Evolutionary conservation across 768 basidiomycete genomes (phyloP).

Genomic region (Pulveroboletus sp.): DNA sequence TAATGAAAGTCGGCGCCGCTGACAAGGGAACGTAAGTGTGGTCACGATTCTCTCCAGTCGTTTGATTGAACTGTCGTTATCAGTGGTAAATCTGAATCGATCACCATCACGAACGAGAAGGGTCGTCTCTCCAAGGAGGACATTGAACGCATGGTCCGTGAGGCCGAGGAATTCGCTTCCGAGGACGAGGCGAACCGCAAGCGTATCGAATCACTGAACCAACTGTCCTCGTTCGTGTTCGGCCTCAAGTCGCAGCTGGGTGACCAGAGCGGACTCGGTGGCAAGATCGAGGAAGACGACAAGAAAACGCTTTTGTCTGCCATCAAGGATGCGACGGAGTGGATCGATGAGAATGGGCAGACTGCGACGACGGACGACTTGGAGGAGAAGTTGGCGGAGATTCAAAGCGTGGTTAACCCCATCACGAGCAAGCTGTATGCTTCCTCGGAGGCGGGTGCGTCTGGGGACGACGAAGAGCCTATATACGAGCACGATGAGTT

Average conservation of each 20-base stretch:
- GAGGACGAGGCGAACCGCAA: conserved; percentile 79
- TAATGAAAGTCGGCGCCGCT: conserved; percentile 88
- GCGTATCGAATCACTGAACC: conserved; percentile 82
- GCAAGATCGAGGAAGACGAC: conserved; percentile 77
- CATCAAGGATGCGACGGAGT: conserved; percentile 86
- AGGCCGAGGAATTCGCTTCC: conserved; percentile 85
- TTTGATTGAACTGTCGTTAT: neutral
- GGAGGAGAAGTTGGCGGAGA: conserved; percentile 82
- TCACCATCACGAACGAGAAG: conserved; percentile 96
- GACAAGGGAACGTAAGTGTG: conserved; percentile 86
- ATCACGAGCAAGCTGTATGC: conserved; percentile 81
- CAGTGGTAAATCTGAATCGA: conserved; percentile 81
- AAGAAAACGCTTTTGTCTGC: conserved; percentile 77
- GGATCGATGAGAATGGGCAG: conserved; percentile 83
- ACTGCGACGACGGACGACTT: conserved; percentile 80
- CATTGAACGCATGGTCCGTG: conserved; percentile 93
- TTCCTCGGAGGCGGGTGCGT: conserved; percentile 36
- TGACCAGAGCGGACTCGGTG: conserved; percentile 87
- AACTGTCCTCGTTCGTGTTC: conserved; percentile 77
- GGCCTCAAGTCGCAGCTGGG: conserved; percentile 82
- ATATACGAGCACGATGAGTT: conserved; percentile 53
- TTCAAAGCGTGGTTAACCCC: conserved; percentile 73
- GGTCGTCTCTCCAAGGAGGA: conserved; percentile 86
- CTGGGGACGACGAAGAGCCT: conserved; percentile 41
- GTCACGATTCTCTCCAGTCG: no score